phyloP scores from a whole-genome alignment of 371 early-diverging fungal species.

The Mucor circinelloides region DNA sequence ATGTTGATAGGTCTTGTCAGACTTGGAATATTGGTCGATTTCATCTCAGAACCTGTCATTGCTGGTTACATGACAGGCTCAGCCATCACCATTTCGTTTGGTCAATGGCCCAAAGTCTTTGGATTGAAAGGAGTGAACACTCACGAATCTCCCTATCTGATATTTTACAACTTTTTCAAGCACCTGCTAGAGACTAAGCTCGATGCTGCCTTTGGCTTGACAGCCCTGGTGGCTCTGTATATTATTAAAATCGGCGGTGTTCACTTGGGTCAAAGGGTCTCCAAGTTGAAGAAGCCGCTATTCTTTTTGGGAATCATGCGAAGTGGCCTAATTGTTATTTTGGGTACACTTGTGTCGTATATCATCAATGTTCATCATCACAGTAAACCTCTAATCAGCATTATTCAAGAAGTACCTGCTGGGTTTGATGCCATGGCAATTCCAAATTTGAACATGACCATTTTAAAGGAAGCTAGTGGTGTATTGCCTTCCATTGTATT shows the following conservation, averaged over 20 bases:
- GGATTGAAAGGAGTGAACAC: conserved; percentile 65
- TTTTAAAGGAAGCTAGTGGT: conserved; percentile 44
- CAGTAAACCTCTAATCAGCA: conserved; percentile 17
- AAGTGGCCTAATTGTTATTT: conserved; percentile 43
- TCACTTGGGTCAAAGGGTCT: conserved; percentile 30
- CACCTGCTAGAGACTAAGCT: conserved; percentile 36
- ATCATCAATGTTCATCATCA: conserved; percentile 23
- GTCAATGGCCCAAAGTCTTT: conserved; percentile 72
- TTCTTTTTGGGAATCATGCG: conserved; percentile 55
- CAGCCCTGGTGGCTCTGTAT: conserved; percentile 43
- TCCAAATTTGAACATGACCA: conserved; percentile 43
- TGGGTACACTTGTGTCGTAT: conserved; percentile 41
- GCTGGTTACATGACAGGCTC: conserved; percentile 78
- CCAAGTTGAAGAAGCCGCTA: conserved; percentile 25
- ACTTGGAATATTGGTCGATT: conserved; percentile 82
- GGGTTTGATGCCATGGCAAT: conserved; percentile 65
- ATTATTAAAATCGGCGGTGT: conserved; percentile 35
- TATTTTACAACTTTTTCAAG: conserved; percentile 50
- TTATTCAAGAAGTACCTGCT: conserved; percentile 68
- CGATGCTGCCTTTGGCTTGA: conserved; percentile 56
- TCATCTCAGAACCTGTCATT: conserved; percentile 77
- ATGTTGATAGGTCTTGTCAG: conserved; percentile 70
- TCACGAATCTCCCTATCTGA: conserved; percentile 54
- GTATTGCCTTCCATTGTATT: conserved; percentile 64
- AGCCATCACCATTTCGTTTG: conserved; percentile 71